Conservation (phyloP, 1,284 basidiomycete species). For the Leccinum laetum region DNA sequence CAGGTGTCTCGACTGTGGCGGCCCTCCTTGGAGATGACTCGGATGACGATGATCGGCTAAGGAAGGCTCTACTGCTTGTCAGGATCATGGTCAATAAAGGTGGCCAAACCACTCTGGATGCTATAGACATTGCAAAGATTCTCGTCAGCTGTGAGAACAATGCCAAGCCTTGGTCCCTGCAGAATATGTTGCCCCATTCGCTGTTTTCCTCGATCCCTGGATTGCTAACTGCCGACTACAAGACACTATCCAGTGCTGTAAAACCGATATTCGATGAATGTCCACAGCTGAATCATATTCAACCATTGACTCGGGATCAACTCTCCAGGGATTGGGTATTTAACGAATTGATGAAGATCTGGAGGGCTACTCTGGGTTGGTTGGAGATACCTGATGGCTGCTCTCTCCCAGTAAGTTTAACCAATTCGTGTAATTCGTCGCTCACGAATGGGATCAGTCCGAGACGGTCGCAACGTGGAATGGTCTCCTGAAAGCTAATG, state of each 20-base stretch:
- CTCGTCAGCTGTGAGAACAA: constrained; percentile 43
- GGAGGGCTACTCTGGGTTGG: constrained; percentile 49
- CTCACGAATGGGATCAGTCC: constrained; percentile 23
- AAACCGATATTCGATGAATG: constrained; percentile 53
- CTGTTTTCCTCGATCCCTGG: constrained; percentile 61
- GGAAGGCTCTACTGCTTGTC: constrained; percentile 46
- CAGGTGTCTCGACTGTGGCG: constrained; percentile 56
- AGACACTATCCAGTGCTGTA: constrained; percentile 44
- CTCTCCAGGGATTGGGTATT: constrained; percentile 55
- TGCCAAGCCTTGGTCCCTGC: constrained; percentile 42
- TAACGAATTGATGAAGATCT: constrained; percentile 51
- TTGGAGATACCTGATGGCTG: constrained; percentile 41
- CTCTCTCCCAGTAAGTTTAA: constrained; percentile 42
- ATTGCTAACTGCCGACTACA: constrained; percentile 58
- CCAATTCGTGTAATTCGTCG: constrained; percentile 8
- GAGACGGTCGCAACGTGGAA: constrained; percentile 44
- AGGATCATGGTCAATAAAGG: constrained; percentile 56
- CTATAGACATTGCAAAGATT: constrained; percentile 49
- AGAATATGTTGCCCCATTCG: constrained; percentile 50
- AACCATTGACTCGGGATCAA: constrained; percentile 55
- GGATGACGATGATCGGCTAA: constrained; percentile 41
- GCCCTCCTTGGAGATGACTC: constrained; percentile 46
- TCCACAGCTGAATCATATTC: constrained; percentile 50
- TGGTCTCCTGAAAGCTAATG: constrained; percentile 40
- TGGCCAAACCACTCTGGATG: constrained; percentile 48